Conservation (phyloP, 2,329 filamentous ascomycete species). For the Monosporascus sp. region DNA sequence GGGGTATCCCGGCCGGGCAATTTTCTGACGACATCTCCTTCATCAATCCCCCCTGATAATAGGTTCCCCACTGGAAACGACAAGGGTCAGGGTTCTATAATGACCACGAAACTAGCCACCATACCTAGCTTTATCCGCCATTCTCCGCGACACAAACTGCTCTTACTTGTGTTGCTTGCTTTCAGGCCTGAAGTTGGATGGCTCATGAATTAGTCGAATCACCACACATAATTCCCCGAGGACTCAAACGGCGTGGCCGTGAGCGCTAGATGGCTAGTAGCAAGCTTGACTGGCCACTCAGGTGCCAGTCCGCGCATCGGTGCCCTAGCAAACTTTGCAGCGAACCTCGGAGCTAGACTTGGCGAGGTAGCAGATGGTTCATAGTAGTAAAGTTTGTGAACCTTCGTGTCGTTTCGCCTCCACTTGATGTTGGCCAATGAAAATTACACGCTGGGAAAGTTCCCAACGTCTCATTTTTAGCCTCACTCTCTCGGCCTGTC, state of each 20-base stretch:
- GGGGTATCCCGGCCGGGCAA: slow-evolving; percentile 13
- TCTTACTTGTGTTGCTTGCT: background rate
- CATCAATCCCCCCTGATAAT: slow-evolving; percentile 13
- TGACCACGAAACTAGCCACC: slow-evolving; percentile 10
- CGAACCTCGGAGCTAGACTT: too few relatives aligned
- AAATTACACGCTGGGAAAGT: background rate
- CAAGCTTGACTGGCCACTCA: too few relatives aligned
- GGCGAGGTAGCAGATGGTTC: background rate
- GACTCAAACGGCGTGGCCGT: too few relatives aligned
- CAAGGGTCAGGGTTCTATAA: slow-evolving; percentile 37
- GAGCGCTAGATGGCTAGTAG: too few relatives aligned
- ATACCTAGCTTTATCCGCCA: slow-evolving; percentile 13
- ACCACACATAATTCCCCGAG: too few relatives aligned
- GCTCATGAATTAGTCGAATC: too few relatives aligned
- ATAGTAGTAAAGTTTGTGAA: background rate
- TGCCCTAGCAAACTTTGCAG: too few relatives aligned
- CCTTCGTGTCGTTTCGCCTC: background rate
- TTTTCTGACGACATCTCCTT: slow-evolving; percentile 31
- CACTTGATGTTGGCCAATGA: background rate
- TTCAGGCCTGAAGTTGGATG: background rate
- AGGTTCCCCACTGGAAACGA: slow-evolving; percentile 23
- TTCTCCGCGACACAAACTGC: slow-evolving; percentile 10
- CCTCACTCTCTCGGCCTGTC: background rate
- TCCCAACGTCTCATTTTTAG: background rate
- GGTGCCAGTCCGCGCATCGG: too few relatives aligned